Conservation (phyloP, 2,329 filamentous ascomycete genomes). For the Leptographium wingfieldii region DNA sequence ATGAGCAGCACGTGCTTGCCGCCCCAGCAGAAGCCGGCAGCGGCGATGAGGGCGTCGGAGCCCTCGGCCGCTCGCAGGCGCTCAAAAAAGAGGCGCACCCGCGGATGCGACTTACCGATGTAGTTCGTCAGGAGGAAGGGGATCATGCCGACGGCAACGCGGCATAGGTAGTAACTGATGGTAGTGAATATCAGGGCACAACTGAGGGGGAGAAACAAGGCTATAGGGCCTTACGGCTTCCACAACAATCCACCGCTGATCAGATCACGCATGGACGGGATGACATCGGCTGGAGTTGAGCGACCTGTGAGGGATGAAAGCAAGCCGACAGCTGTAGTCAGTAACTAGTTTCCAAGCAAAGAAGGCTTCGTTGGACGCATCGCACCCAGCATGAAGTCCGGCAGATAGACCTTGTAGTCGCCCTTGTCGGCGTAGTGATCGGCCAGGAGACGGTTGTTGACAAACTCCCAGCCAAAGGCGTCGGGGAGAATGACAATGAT, state of each 20-base stretch:
- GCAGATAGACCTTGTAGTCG: constrained; percentile 37
- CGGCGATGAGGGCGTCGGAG: constrained; percentile 26
- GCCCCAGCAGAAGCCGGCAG: constrained; percentile 52
- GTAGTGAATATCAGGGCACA: neutral
- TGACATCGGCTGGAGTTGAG: constrained; percentile 18
- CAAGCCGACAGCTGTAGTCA: neutral
- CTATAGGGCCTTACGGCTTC: constrained; percentile 18
- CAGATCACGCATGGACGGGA: constrained; percentile 18
- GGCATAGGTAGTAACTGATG: constrained; percentile 14
- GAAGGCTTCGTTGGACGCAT: neutral
- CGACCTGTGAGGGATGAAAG: constrained; percentile 13
- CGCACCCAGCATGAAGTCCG: constrained; percentile 38
- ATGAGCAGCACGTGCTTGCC: constrained; percentile 41
- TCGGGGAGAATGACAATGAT: constrained; percentile 43
- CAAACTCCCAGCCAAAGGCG: constrained; percentile 41
- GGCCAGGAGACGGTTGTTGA: constrained; percentile 39
- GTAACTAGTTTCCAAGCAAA: neutral
- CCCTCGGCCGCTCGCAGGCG: constrained; percentile 22
- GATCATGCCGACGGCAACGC: constrained; percentile 15
- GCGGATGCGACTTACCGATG: constrained; percentile 19
- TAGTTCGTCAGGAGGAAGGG: constrained; percentile 22
- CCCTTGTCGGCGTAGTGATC: constrained; percentile 40
- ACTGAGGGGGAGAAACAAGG: neutral
- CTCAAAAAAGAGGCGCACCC: constrained; percentile 24
- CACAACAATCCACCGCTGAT: constrained; percentile 14